Conservation (phyloP, 2,329 filamentous ascomycete species). For the Sarocladium oryzae region DNA sequence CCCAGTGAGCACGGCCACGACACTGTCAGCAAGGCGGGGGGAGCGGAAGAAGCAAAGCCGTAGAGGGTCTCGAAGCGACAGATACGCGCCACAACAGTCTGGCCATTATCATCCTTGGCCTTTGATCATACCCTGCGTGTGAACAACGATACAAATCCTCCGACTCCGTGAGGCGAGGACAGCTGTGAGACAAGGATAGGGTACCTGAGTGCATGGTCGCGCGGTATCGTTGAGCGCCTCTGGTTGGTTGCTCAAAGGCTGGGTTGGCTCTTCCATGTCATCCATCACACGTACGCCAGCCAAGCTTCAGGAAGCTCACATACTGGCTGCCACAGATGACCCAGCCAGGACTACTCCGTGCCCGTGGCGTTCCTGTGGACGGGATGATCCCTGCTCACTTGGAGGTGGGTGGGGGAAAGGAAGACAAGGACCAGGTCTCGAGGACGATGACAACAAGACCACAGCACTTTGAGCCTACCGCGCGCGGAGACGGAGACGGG, state of each 20-base stretch:
- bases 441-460: background rate
- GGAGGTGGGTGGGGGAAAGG: background rate
- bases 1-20: no score
- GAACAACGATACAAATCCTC: no score
- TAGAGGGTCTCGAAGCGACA: no score
- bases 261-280: background rate
- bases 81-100: no score
- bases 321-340: background rate
- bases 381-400: constrained; percentile 3
- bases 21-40: no score
- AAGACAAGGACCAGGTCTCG: background rate
- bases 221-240: background rate
- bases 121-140: no score
- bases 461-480: background rate
- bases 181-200: background rate
- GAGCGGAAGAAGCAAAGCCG: no score
- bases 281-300: background rate
- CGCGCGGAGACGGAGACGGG: no score
- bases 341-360: background rate
- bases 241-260: background rate
- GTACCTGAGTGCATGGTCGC: background rate
- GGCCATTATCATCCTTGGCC: no score
- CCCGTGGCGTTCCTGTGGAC: background rate
- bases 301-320: background rate
- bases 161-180: background rate